phyloP scores from a whole-genome alignment of 805 yeast species.

The Saccharomycopsis sp. region DNA sequence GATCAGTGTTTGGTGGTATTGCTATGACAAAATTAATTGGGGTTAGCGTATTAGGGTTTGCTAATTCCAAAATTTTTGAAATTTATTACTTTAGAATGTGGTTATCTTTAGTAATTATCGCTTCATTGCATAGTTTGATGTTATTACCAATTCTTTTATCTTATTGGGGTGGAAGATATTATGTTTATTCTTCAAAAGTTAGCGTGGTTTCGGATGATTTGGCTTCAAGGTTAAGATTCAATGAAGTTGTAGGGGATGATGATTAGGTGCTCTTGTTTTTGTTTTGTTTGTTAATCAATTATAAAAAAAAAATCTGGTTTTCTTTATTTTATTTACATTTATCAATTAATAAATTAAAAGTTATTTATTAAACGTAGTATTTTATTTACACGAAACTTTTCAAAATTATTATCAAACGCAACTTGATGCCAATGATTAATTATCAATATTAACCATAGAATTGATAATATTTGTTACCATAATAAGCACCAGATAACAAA shows the following conservation, averaged over 20 bases:
- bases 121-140: conserved; percentile 68
- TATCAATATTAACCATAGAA: conserved; percentile 41
- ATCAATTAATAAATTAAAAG: too few relatives aligned
- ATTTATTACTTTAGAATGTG: conserved; percentile 93
- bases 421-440: too few relatives aligned
- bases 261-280: neutral
- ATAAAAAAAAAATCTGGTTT: too few relatives aligned
- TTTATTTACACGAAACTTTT: neutral
- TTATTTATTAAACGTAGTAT: neutral
- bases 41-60: conserved; percentile 74
- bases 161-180: conserved; percentile 50
- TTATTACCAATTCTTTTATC: conserved; percentile 70
- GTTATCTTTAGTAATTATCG: conserved; percentile 67
- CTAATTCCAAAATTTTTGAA: conserved; percentile 79
- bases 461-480: conserved; percentile 63
- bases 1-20: conserved; percentile 84
- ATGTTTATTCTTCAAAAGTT: conserved; percentile 29
- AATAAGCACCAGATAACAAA: conserved; percentile 51
- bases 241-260: conserved; percentile 12
- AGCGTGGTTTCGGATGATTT: conserved; percentile 26
- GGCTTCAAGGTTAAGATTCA: conserved; percentile 18
- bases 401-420: too few relatives aligned
- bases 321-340: too few relatives aligned
- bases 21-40: conserved; percentile 86
- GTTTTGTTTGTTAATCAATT: too few relatives aligned